Percentiles rank a stretch among this genome's conserved stretches.
Evolutionary conservation across 371 early-diverging fungal species (phyloP).

Genomic region (Saksenaea vasiformis): DNA sequence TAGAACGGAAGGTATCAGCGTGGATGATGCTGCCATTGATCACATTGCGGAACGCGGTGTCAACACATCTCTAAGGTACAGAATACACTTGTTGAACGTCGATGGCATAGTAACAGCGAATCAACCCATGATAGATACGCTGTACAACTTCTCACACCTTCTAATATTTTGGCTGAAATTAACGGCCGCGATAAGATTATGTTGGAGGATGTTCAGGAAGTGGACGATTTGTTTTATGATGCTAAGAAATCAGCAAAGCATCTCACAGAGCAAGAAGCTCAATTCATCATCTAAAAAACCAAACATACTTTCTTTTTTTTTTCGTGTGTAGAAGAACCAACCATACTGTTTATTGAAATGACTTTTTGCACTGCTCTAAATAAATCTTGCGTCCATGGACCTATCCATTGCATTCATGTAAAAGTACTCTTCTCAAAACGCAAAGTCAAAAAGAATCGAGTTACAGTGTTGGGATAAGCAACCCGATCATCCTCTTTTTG

Average conservation of each 20-base stretch:
- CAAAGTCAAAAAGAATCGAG: no score
- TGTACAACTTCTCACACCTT: conserved; percentile 96
- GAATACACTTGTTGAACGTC: conserved; percentile 8
- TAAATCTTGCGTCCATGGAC: no score
- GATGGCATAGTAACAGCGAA: neutral
- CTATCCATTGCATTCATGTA: no score
- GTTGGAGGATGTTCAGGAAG: conserved; percentile 86
- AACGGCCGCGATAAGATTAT: conserved; percentile 80
- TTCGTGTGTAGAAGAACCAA: no score
- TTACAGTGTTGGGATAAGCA: no score
- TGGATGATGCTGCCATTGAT: conserved; percentile 76
- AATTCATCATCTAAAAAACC: conserved; percentile 32
- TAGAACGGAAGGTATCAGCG: conserved; percentile 82
- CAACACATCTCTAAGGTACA: conserved; percentile 71
- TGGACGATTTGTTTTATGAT: conserved; percentile 85
- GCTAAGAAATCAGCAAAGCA: conserved; percentile 85
- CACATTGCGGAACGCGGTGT: conserved; percentile 82
- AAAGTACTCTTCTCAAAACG: no score
- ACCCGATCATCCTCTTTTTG: no score
- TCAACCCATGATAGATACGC: conserved; percentile 71
- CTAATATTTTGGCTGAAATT: conserved; percentile 83
- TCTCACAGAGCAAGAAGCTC: conserved; percentile 47
- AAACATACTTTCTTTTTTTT: neutral
- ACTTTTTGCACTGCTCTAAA: no score
- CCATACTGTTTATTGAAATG: no score